phyloP scores from a whole-genome alignment of 805 yeast species.

The Candida takata region DNA sequence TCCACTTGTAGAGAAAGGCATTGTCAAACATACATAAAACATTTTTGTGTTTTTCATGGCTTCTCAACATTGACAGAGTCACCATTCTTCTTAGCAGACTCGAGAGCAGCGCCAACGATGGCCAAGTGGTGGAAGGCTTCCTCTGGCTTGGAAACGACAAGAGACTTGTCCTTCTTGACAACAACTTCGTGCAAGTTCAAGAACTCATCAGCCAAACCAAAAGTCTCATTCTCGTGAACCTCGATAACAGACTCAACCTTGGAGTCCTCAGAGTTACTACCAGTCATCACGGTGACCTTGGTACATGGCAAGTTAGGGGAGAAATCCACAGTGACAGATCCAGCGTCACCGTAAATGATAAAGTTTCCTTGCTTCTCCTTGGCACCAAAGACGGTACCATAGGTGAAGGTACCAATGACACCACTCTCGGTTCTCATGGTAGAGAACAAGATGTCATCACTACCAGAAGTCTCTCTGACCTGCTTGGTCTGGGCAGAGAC shows the following conservation, averaged over 20 bases:
- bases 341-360: slow-evolving; percentile 71
- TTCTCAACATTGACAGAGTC: slow-evolving; percentile 39
- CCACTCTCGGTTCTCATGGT: slow-evolving; percentile 77
- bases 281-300: slow-evolving; percentile 30
- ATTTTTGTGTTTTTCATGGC: too few species aligned
- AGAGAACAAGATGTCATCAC: slow-evolving; percentile 74
- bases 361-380: slow-evolving; percentile 61
- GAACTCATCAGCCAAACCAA: slow-evolving; percentile 54
- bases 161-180: slow-evolving; percentile 48
- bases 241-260: slow-evolving; percentile 20
- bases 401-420: slow-evolving; percentile 36
- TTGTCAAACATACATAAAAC: too few species aligned
- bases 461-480: slow-evolving; percentile 69
- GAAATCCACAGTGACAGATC: slow-evolving; percentile 65
- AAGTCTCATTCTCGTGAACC: slow-evolving; percentile 33
- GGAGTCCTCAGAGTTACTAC: slow-evolving; percentile 20
- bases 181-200: slow-evolving; percentile 57
- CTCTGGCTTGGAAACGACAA: slow-evolving; percentile 58
- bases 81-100: slow-evolving; percentile 55
- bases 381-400: slow-evolving; percentile 54
- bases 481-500: slow-evolving; percentile 76
- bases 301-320: slow-evolving; percentile 31
- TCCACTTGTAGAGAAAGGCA: too few species aligned
- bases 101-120: slow-evolving; percentile 76
- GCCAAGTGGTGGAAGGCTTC: slow-evolving; percentile 91